Evolutionary conservation across 306 rosid species (phyloP), one percentile per base, ranked within the genome.

Genomic region (Pachyrhizus erosus): DNA sequence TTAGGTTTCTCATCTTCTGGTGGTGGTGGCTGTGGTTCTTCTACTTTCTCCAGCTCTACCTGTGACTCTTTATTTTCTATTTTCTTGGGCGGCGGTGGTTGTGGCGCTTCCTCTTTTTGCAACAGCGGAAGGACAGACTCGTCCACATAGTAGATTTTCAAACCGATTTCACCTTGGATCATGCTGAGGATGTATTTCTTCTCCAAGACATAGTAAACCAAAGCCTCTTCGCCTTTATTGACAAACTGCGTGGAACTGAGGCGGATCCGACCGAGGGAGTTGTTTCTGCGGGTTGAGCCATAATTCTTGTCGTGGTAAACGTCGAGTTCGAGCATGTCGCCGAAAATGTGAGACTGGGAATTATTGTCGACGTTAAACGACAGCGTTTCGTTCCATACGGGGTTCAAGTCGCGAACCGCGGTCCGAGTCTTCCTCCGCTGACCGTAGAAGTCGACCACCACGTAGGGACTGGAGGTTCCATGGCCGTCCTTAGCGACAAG

Each of bases 401-500:
- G 99, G 81, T 88, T 93, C 33, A 95, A 12, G 58, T 91, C 90
- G 0, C 89, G 88, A 9, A 84, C 64, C 24, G 57, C 84, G 3
- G 98, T 91, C 1, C 24, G 78, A 0, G 94, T 89, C 5, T 88
- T 83, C 68, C 33, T 89, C 1, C 99, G 83, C 85, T 90, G 98
- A 12, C 98, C 98, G 68, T 90, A 77, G 86, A 82, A 93, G 64
- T 93, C 97, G 15, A 91, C 87, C 43, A 83, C 60, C 1, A 90
- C 92, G 48, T 91, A 95, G 0, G 98, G 99, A 52, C 98, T 95
- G 15, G 97, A 91, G 13, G 91, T 80, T 31, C 98, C 97, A 48
- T 85, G 92, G 1, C 97, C 98, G 31, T 95, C 99, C 81, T 88
- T 95, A 0, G 98, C 94, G 0, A 65, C 49, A 4, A 95, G 94